Base-by-base conservation (phyloP, 169 alveolate genomes). In the Eimeria falciformis region DNA sequence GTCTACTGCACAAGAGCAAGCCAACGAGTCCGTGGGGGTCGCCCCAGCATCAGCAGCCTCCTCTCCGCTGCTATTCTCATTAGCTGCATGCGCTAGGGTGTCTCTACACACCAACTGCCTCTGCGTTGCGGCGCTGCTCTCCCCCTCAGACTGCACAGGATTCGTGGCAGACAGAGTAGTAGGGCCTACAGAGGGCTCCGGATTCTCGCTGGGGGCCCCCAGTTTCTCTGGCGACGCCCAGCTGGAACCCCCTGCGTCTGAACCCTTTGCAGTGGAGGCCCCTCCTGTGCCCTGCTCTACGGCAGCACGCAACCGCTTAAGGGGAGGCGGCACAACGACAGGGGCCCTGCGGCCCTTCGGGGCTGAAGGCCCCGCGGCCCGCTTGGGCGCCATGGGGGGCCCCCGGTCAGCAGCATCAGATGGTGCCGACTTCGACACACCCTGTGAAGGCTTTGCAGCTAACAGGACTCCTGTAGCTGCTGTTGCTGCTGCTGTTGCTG, bases 381-480 rank as follows among this genome's bases (percentile, higher is more conserved):
- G 14, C 73, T 62, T 17, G 40, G 73, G 73, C 37, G 40, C 23
- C 73, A 18, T 1, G 37, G 9, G 73, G 73, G 73, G 73, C 37
- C 73, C 73, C 73, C 73, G 9, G 73, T 23, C 14, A 27, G 73
- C 73, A 62, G 73, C 21, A 53, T 53, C 21, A 53, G 14, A 53
- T 4, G 62, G 62, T 53, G 62, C 14, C 1, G 62, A 11, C 3
- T 53, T 11, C 62, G 14, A 53, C 62, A 53, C 62, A 18, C 62
- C 21, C 40, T 2, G 40, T 33, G 40, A 33, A 53, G 14, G 21
- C 62, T 11, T 2, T 53, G 62, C 14, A 53, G 62, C 1, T 18
- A 14, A 18, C 3, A 14, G 21, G 0, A 53, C 62, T 11, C 62
- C 21, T 66, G 77, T 45, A 9, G 77, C 77, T 66, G 77, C 45